A percentile compares a stretch with the other conserved stretches of the same genome.
Evolutionary conservation across 2,329 filamentous ascomycete genomes (phyloP).

Genomic region (Ilyonectria mors-panacis): DNA sequence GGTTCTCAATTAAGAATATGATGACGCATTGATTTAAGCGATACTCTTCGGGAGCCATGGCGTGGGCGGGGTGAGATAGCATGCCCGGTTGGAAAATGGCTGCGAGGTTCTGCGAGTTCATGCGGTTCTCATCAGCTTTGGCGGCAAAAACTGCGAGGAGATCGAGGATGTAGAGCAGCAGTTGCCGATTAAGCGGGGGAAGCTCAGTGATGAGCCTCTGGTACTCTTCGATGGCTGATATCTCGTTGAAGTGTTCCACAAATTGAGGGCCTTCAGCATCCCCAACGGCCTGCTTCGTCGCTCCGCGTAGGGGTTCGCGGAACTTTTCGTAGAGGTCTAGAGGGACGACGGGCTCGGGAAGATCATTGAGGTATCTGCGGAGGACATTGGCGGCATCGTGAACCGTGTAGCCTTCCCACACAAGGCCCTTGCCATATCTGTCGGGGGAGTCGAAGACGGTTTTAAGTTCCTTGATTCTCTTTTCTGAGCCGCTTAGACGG

Average conservation of each 20-base stretch:
- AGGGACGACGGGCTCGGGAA: conserved; percentile 97
- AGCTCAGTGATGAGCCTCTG: conserved; percentile 93
- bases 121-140: conserved; percentile 96
- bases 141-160: conserved; percentile 96
- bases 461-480: conserved; percentile 97
- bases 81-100: conserved; percentile 98
- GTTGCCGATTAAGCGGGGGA: conserved; percentile 91
- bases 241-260: conserved; percentile 73
- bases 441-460: conserved; percentile 93
- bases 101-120: conserved; percentile 94
- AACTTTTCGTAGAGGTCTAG: conserved; percentile 94
- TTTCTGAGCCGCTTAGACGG: conserved; percentile 94
- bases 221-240: conserved; percentile 84
- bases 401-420: conserved; percentile 98
- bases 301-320: conserved; percentile 82
- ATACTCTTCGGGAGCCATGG: conserved; percentile 96
- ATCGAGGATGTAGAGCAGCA: conserved; percentile 96
- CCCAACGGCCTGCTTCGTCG: conserved; percentile 80
- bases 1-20: conserved; percentile 98
- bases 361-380: conserved; percentile 93
- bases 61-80: conserved; percentile 92
- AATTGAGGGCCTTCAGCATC: conserved; percentile 79
- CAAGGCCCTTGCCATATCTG: conserved; percentile 94
- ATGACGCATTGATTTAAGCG: conserved; percentile 95
- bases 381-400: conserved; percentile 98